Percentiles rank a stretch among this genome's conserved stretches.
Evolutionary conservation across 305 asterid genomes (phyloP).

Genomic region (Fraxinus platypoda): DNA sequence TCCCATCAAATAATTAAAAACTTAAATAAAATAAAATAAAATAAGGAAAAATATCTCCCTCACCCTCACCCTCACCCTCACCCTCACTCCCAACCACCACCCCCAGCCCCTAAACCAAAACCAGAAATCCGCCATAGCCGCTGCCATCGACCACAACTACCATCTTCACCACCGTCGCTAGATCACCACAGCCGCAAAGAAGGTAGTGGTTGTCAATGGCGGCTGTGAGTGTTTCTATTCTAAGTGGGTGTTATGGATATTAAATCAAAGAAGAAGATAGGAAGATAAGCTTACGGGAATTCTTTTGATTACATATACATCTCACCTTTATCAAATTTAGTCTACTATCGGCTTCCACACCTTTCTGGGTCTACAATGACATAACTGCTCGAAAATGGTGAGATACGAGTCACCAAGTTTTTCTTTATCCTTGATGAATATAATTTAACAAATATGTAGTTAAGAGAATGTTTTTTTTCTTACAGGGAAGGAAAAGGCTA

Average conservation of each 20-base stretch:
- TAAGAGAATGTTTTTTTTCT: not conserved
- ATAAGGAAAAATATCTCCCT: too few relatives aligned
- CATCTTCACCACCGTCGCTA: too few relatives aligned
- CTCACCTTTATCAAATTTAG: slow-evolving; percentile 58
- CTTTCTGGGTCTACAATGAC: slow-evolving; percentile 91
- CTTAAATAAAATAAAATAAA: too few relatives aligned
- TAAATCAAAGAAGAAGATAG: not conserved
- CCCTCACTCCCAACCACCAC: too few relatives aligned
- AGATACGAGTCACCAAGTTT: slow-evolving; percentile 12
- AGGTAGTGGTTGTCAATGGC: too few relatives aligned
- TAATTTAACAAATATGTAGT: not conserved
- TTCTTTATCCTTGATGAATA: not conserved
- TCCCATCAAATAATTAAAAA: too few relatives aligned
- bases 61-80: too few relatives aligned
- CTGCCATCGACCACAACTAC: too few relatives aligned
- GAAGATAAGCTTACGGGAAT: not conserved
- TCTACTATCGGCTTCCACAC: slow-evolving; percentile 72
- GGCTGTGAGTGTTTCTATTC: slow-evolving; percentile 43
- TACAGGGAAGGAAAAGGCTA: slow-evolving; percentile 39
- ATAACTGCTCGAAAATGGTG: slow-evolving; percentile 78
- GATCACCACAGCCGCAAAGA: too few relatives aligned
- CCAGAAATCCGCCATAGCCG: too few relatives aligned
- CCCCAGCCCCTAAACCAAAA: too few relatives aligned
- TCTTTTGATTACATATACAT: slow-evolving; percentile 54
- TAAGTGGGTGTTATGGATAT: not conserved